Conservation (phyloP, 352 stramenopile species). For the Phytopythium ostracodes region DNA sequence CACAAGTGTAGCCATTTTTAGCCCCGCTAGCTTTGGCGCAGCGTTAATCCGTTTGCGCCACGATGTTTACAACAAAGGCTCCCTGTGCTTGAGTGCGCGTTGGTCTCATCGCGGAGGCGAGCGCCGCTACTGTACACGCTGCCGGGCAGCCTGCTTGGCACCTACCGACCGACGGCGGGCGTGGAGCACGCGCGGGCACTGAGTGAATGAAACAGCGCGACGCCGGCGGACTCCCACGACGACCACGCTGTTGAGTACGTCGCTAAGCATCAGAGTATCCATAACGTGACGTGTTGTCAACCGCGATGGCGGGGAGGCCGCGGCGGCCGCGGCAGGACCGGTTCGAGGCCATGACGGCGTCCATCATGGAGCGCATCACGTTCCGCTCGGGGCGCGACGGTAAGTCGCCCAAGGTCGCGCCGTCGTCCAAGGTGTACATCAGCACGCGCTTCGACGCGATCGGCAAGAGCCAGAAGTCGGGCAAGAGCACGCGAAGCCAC, state of each 20-base stretch:
- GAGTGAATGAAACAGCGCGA: too few relatives aligned
- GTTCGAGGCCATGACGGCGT: conserved; percentile 8
- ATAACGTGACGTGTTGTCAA: neutral
- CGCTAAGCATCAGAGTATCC: too few relatives aligned
- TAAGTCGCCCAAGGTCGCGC: neutral
- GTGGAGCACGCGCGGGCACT: too few relatives aligned
- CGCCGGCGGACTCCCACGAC: too few relatives aligned
- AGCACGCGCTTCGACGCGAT: neutral
- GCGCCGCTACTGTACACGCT: neutral
- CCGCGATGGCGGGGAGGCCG: neutral
- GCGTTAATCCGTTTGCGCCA: too few relatives aligned
- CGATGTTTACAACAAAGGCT: too few relatives aligned
- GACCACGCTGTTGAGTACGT: neutral
- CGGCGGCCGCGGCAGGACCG: conserved; percentile 5
- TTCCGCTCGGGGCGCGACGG: neutral
- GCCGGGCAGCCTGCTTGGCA: too few relatives aligned
- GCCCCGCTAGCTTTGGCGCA: too few relatives aligned
- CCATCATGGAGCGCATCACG: conserved; percentile 6
- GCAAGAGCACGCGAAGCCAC: neutral
- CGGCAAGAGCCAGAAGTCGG: neutral
- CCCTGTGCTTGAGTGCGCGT: too few relatives aligned
- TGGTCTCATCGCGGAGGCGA: too few relatives aligned
- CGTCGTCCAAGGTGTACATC: conserved; percentile 1
- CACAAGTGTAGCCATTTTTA: too few relatives aligned
- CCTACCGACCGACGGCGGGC: too few relatives aligned